Evolutionary conservation across 139 green algal species (phyloP).

Genomic region (Chlorella sp.): DNA sequence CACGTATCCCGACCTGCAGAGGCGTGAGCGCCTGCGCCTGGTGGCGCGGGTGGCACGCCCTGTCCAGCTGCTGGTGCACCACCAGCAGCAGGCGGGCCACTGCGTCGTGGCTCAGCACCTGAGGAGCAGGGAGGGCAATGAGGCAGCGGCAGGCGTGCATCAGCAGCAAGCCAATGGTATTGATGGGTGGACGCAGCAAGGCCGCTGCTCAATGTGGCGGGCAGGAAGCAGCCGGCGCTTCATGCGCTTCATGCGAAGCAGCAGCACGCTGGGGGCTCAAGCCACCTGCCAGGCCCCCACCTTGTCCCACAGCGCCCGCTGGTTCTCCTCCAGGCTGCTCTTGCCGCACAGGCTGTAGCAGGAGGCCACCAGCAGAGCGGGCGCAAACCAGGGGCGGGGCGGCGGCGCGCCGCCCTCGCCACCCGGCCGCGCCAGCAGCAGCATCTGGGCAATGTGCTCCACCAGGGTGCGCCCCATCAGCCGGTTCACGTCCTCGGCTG

Average conservation of each 20-base stretch:
- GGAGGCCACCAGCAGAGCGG: conserved; percentile 12
- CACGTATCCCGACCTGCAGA: conserved; percentile 38
- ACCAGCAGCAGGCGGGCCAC: conserved; percentile 49
- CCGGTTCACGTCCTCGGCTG: conserved; percentile 26
- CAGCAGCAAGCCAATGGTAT: no score
- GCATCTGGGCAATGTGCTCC: conserved; percentile 27
- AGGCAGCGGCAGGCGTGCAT: no score
- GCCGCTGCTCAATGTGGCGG: no score
- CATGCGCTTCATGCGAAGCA: no score
- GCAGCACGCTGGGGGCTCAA: not conserved
- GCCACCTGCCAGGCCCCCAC: not conserved
- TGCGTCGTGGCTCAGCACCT: conserved; percentile 37
- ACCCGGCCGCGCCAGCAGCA: conserved; percentile 32
- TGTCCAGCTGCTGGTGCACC: conserved; percentile 46
- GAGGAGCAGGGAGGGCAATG: not conserved
- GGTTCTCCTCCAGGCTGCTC: not conserved
- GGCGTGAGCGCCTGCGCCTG: conserved; percentile 35
- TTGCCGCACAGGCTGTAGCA: conserved; percentile 1
- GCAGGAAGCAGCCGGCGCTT: no score
- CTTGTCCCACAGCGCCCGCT: conserved; percentile 22
- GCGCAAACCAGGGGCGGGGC: conserved; percentile 22
- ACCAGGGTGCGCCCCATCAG: conserved; percentile 22
- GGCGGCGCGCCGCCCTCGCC: not conserved
- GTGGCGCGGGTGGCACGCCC: conserved; percentile 45
- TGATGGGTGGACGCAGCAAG: no score